These are phyloP conservation scores for Petrea volubilis DNA, from an alignment of 257 asterid species.

Conservation along the genomic window DNA sequence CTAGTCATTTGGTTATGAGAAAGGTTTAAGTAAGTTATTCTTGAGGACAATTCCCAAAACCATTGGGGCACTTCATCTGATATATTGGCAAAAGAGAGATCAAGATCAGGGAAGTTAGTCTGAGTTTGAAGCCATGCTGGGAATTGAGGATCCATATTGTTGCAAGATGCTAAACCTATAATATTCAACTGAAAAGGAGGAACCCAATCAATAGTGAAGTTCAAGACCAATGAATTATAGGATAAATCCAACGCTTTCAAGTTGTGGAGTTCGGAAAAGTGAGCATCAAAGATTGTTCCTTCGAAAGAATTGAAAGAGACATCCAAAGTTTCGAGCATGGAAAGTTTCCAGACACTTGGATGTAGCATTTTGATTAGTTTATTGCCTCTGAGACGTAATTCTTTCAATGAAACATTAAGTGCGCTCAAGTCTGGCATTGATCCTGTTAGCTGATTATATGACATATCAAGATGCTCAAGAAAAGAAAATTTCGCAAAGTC, in stretches of 20 bases:
- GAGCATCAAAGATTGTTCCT: conserved; percentile 20
- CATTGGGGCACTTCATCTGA: conserved; percentile 35
- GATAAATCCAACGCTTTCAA: conserved; percentile 28
- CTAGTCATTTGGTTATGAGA: conserved; percentile 41
- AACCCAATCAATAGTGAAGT: conserved; percentile 19
- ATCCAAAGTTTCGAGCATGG: neutral
- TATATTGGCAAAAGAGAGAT: conserved; percentile 31
- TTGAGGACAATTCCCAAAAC: conserved; percentile 36
- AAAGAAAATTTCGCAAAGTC: conserved; percentile 16
- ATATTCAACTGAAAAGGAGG: no score
- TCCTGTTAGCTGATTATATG: neutral
- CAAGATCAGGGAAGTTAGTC: conserved; percentile 11
- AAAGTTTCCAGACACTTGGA: neutral
- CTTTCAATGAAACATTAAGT: no score
- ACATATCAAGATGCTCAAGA: conserved; percentile 4
- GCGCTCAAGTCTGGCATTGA: conserved; percentile 25
- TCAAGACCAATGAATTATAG: conserved; percentile 21
- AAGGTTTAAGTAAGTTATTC: conserved; percentile 16
- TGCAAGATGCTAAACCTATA: conserved; percentile 22
- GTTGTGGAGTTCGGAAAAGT: conserved; percentile 23
- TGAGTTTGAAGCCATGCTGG: conserved; percentile 45
- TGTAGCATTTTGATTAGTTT: neutral
- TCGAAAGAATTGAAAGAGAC: conserved; percentile 7
- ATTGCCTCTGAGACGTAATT: conserved; percentile 5
- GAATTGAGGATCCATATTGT: conserved; percentile 35